Base-by-base conservation (phyloP, 1,284 basidiomycete genomes). In the Trametes versicolor region DNA sequence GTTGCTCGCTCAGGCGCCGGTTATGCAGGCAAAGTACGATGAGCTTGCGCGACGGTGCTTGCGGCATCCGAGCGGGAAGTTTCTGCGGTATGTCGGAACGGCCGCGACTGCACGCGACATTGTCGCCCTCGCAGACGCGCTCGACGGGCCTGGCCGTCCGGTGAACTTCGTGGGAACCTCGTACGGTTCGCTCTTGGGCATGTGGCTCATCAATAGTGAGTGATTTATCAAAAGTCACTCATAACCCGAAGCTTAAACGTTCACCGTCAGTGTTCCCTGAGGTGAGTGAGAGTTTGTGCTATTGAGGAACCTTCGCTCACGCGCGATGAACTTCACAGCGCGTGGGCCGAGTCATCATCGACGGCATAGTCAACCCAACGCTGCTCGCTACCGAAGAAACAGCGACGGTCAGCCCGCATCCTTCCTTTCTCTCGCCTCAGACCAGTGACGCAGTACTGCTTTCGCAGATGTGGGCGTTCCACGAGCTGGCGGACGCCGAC, bases 161-260 rank as follows among this genome's bases (percentile, higher is more conserved):
- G 41, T 71, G 4, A 70, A 70, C 45, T 69, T 54, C 32, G 17
- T 45, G n/a, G 70, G 70, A 0, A 13, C 61, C 2, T 68, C 64
- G 25, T 68, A 70, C 29, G 70, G 70, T 1, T 56, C 69, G 0
- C 4, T 67, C 1, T n/a, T 71, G 4, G 70, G 69, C 6, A 43
- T 61, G 1, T 70, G 66, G 63, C 41, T 71, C 32, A 51, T 71
- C 17, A 63, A 68, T 17, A 71, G 70, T 70, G 23, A 64, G 70
- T 64, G 0, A n/a, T n/a, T n/a, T n/a, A n/a, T 50, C n/a, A n/a
- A n/a, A n/a, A n/a, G n/a, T n/a, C n/a, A n/a, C n/a, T n/a, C n/a
- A n/a, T n/a, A n/a, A n/a, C n/a, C n/a, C n/a, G n/a, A n/a, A n/a
- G n/a, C n/a, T 23, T 4, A 34, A 29, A 1, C 5, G 10, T n/a